phyloP scores from a whole-genome alignment of 192 early-diverging fungal genomes.

The Funneliformis mosseae region DNA sequence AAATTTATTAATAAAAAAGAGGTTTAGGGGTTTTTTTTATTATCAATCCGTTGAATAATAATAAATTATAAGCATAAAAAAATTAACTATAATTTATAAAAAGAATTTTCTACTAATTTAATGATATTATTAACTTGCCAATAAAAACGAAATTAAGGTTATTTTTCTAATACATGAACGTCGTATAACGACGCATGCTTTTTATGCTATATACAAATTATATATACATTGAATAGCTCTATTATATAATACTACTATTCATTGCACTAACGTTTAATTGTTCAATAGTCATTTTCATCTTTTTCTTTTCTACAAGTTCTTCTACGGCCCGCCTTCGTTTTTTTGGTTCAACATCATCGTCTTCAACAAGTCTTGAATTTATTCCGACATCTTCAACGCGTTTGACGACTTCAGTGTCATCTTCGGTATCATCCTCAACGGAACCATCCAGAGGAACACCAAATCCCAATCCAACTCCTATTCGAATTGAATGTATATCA shows the following conservation, averaged over 20 bases:
- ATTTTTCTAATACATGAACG: neutral
- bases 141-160: neutral
- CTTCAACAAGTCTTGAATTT: neutral
- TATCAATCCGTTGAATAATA: too few relatives aligned
- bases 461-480: neutral
- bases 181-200: neutral
- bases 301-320: neutral
- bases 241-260: neutral
- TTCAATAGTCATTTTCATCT: neutral
- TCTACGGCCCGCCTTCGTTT: neutral
- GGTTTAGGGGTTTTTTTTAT: too few relatives aligned
- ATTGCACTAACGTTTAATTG: neutral
- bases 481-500: neutral
- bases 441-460: neutral
- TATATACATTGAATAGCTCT: conserved; percentile 1
- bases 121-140: neutral
- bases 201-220: neutral
- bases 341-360: neutral
- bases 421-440: neutral
- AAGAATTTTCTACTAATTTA: neutral
- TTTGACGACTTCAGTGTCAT: too few relatives aligned
- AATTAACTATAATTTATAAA: neutral
- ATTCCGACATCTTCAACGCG: neutral
- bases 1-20: too few relatives aligned
- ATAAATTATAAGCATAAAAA: too few relatives aligned